phyloP scores from a whole-genome alignment of 768 basidiomycete genomes.

The Collybiopsis luxurians region DNA sequence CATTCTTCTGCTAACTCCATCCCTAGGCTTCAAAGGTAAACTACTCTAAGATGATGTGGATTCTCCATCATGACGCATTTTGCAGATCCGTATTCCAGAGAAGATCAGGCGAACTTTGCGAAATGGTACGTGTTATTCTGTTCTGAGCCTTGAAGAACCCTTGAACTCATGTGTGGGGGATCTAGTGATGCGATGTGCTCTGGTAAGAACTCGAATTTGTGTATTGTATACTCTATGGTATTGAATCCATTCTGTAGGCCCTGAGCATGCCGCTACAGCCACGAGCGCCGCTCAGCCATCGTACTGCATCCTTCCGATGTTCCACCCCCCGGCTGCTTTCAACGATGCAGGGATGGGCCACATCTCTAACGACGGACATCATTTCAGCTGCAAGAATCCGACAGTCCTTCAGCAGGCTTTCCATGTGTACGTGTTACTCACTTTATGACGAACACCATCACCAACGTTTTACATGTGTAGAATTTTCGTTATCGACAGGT shows the following conservation, averaged over 20 bases:
- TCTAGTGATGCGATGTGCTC: slow-evolving; percentile 49
- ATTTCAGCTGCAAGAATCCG: slow-evolving; percentile 54
- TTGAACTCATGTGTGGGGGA: neutral
- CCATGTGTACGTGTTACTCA: slow-evolving; percentile 47
- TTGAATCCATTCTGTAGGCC: slow-evolving; percentile 29
- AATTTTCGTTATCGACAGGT: slow-evolving; percentile 58
- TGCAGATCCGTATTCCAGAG: slow-evolving; percentile 57
- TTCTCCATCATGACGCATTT: neutral
- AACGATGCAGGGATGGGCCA: slow-evolving; percentile 38
- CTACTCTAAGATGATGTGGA: neutral
- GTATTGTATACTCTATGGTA: neutral
- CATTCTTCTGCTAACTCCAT: neutral
- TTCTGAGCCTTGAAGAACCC: neutral
- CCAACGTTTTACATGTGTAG: slow-evolving; percentile 17
- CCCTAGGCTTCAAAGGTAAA: slow-evolving; percentile 51
- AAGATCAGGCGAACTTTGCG: slow-evolving; percentile 50
- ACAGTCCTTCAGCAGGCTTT: slow-evolving; percentile 49
- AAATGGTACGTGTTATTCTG: slow-evolving; percentile 41
- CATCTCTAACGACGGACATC: slow-evolving; percentile 55
- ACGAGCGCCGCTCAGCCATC: slow-evolving; percentile 43
- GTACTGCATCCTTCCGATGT: slow-evolving; percentile 51
- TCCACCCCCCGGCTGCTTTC: slow-evolving; percentile 38
- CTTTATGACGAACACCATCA: neutral
- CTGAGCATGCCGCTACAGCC: slow-evolving; percentile 44
- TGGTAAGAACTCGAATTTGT: slow-evolving; percentile 25